A percentile compares a stretch with the other conserved stretches of the same genome.
Evolutionary conservation across 495 filamentous ascomycete genomes (phyloP).

Genomic region (Chlorociboria aeruginascens): DNA sequence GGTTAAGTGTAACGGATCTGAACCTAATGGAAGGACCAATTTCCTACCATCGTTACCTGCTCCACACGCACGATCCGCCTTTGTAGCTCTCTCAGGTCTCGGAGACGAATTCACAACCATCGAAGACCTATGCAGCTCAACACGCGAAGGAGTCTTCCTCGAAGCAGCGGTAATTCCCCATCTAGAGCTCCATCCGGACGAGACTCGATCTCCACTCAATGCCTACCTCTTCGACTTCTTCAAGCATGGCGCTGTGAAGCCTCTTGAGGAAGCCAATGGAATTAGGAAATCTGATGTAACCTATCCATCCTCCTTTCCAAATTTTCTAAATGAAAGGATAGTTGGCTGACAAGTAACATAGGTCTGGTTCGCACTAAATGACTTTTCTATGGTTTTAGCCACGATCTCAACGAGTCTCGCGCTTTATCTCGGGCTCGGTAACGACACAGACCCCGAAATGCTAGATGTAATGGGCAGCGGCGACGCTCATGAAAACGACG

Average conservation of each 20-base stretch:
- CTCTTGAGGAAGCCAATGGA: constrained; percentile 44
- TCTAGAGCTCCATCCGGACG: constrained; percentile 42
- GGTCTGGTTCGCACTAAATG: constrained; percentile 26
- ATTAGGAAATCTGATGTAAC: constrained; percentile 53
- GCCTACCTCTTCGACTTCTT: constrained; percentile 68
- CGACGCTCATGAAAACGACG: constrained; percentile 21
- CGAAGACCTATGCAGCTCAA: constrained; percentile 47
- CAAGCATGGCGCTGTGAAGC: constrained; percentile 48
- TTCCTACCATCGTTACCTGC: constrained; percentile 12
- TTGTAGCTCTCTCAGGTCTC: constrained; percentile 59
- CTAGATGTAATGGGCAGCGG: constrained; percentile 28
- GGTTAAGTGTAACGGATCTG: background rate
- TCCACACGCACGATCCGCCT: constrained; percentile 45
- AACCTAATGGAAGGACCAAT: background rate
- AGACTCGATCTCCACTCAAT: constrained; percentile 41
- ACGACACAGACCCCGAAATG: constrained; percentile 29
- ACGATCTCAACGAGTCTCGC: constrained; percentile 49
- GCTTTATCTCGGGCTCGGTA: constrained; percentile 26
- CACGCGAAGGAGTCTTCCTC: constrained; percentile 54
- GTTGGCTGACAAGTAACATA: constrained; percentile 41
- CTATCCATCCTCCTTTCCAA: constrained; percentile 50
- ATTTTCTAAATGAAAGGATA: constrained; percentile 26
- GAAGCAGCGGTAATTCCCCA: constrained; percentile 61
- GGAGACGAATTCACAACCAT: constrained; percentile 49
- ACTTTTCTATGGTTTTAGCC: constrained; percentile 58